Percentiles rank a stretch among this genome's conserved stretches.
Conservation (phyloP, 2,329 filamentous ascomycete species). For the Didymella sp. region DNA sequence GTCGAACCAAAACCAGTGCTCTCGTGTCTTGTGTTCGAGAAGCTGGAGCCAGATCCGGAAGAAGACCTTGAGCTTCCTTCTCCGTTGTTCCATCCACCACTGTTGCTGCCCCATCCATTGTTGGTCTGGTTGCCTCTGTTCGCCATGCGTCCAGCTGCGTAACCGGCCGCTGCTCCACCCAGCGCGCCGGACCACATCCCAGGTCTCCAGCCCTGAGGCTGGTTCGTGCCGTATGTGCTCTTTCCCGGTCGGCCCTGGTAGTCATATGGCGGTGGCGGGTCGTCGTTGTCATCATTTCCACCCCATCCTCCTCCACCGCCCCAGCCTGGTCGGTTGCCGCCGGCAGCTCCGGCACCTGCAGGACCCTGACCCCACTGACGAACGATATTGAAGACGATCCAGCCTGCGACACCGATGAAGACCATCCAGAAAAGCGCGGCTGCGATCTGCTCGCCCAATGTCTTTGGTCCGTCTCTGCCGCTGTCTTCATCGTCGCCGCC, state of each 20-base stretch:
- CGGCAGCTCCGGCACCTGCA: constrained; percentile 29
- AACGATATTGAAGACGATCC: constrained; percentile 68
- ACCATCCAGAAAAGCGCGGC: constrained; percentile 64
- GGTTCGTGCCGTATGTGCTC: constrained; percentile 29
- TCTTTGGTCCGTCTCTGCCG: constrained; percentile 49
- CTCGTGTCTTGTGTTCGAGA: constrained; percentile 63
- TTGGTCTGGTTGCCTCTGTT: constrained; percentile 53
- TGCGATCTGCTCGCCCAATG: constrained; percentile 37
- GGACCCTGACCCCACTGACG: constrained; percentile 37
- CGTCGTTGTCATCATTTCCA: constrained; percentile 49
- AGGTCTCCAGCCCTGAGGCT: constrained; percentile 65
- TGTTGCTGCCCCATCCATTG: constrained; percentile 41
- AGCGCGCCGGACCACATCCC: constrained; percentile 78
- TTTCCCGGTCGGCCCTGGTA: constrained; percentile 38
- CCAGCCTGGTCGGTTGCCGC: constrained; percentile 43
- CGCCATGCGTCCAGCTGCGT: constrained; percentile 61
- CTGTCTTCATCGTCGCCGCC: constrained; percentile 48
- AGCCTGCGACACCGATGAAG: constrained; percentile 66
- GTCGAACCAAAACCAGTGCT: constrained; percentile 79
- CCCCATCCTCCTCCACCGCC: constrained; percentile 51
- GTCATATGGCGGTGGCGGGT: constrained; percentile 60
- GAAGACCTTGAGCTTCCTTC: constrained; percentile 48
- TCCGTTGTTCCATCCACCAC: constrained; percentile 46
- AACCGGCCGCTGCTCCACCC: constrained; percentile 72
- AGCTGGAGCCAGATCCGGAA: constrained; percentile 43